Base-by-base conservation (phyloP, 2,329 filamentous ascomycete genomes). In the Chrysosphaeria jannelii region DNA sequence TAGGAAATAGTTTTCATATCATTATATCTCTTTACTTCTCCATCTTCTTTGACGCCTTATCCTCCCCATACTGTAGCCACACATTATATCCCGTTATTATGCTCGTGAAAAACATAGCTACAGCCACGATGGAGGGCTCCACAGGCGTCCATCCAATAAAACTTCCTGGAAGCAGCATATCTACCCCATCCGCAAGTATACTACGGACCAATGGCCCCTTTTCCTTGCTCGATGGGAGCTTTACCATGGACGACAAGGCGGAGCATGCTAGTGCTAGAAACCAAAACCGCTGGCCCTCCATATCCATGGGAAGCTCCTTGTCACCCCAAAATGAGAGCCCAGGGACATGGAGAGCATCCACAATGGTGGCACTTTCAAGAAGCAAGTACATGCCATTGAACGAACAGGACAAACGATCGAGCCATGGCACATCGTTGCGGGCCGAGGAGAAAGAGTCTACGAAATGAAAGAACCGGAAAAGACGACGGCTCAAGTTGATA, bases 221-320 rank as follows among this genome's bases (percentile, higher is more conserved):
- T 42, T 20, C 37, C 37, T 29, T 36, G 35, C 28, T 38, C 26
- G 4, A 43, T 39, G 8, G 45, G 32, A 37, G 37, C 23, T 40
- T 38, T 29, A 48, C 42, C 31, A 48, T 14, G 2, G 46, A 43
- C 13, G 46, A 34, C 3, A 53, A 20, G 0, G 58, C 41, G 1
- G 53, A 57, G 27, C 55, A 52, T 8, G 43, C 43, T 12, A 75
- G 43, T 0, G 54, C 53, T 19, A 63, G 57, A 30, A 74, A 56
- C 70, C 70, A 78, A 40, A 69, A 64, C 24, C 60, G 53, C 41
- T 70, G 60, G 1, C 57, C 58, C 41, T 75, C 63, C 12, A 53
- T 29, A 21, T 58, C 47, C 4, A 69, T 34, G 13, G 30, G 33
- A n/a, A 34, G 33, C 10, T 51, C 51, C 39, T 46, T 50, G 1